Conservation (phyloP, 228 moss, liverwort and hornwort species). For the Sphagnum fallax region DNA sequence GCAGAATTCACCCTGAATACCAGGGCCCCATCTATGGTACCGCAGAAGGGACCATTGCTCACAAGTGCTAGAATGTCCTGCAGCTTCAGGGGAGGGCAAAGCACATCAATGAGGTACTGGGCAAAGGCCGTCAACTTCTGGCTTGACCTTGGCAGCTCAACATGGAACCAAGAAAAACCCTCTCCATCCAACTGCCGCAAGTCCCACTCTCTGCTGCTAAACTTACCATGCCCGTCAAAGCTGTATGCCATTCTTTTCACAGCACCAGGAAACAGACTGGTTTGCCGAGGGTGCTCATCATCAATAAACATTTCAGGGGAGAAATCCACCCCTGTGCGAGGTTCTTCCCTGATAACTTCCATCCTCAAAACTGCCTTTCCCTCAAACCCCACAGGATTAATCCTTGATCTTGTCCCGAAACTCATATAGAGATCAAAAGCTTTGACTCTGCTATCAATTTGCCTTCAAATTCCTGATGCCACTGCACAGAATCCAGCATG, state of each 20-base stretch:
- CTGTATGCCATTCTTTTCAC: conserved; percentile 73
- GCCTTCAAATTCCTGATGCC: too few species aligned
- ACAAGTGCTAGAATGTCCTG: conserved; percentile 83
- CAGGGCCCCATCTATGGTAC: conserved; percentile 78
- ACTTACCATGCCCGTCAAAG: conserved; percentile 64
- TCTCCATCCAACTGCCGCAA: conserved; percentile 11
- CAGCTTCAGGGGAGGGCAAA: conserved; percentile 84
- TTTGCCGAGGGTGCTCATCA: conserved; percentile 19
- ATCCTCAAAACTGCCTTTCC: too few species aligned
- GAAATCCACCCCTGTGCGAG: too few species aligned
- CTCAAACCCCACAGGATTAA: too few species aligned
- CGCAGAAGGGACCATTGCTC: conserved; percentile 83
- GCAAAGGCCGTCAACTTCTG: conserved; percentile 56
- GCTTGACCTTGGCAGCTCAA: conserved; percentile 82
- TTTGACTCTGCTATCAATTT: too few species aligned
- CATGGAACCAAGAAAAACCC: conserved; percentile 74
- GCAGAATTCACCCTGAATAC: conserved; percentile 87
- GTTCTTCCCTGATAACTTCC: too few species aligned
- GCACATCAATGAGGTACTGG: conserved; percentile 82
- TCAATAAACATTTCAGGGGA: too few species aligned
- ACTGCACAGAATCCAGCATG: too few species aligned
- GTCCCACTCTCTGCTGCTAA: conserved; percentile 60
- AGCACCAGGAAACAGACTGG: conserved; percentile 47
- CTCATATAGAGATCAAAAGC: too few species aligned
- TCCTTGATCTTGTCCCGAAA: too few species aligned